A percentile compares a stretch with the other conserved stretches of the same genome.
Evolutionary conservation across 2,329 filamentous ascomycete species (phyloP).

Genomic region (Aphanocladium album): DNA sequence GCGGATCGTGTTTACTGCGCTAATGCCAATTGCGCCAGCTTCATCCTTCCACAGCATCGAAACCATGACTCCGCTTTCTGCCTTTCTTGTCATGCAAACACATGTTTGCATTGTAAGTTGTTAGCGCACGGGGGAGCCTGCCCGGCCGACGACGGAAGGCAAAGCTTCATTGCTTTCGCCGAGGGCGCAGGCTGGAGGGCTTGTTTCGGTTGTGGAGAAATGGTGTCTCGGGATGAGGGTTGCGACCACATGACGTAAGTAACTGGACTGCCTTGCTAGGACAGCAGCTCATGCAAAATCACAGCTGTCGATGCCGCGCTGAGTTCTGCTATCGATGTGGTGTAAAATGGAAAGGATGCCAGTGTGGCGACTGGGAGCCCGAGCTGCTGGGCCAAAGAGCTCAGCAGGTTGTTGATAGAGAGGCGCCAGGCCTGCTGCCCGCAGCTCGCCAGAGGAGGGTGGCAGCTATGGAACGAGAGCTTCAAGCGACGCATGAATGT

Average conservation of each 20-base stretch:
- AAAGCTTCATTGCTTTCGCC: slow-evolving; percentile 1
- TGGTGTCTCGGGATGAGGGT: slow-evolving; percentile 12
- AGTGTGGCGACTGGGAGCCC: slow-evolving; percentile 12
- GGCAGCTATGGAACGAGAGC: slow-evolving; percentile 7
- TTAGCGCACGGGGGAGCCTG: slow-evolving; percentile 7
- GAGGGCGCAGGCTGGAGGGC: slow-evolving; percentile 3
- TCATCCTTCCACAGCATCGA: slow-evolving; percentile 10
- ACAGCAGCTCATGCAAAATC: too few species aligned
- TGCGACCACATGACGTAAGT: slow-evolving; percentile 15
- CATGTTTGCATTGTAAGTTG: slow-evolving; percentile 10
- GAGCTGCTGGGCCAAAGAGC: slow-evolving; percentile 12
- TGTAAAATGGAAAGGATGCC: slow-evolving; percentile 12
- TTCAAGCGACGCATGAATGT: slow-evolving; percentile 9
- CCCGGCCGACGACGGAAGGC: slow-evolving; percentile 3
- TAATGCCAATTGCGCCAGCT: slow-evolving; percentile 5
- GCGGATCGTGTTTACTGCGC: slow-evolving; percentile 12
- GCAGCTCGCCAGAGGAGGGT: slow-evolving; percentile 5
- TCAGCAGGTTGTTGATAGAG: slow-evolving; percentile 13
- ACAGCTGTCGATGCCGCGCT: slow-evolving; percentile 10
- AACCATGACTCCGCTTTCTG: slow-evolving; percentile 4
- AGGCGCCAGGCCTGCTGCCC: slow-evolving; percentile 12
- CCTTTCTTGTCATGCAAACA: slow-evolving; percentile 1
- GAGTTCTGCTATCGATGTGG: slow-evolving; percentile 15
- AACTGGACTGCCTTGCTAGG: too few species aligned
- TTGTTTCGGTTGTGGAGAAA: slow-evolving; percentile 13